Evolutionary conservation across 305 asterid genomes (phyloP).

Genomic region (Fraxinus sp.): DNA sequence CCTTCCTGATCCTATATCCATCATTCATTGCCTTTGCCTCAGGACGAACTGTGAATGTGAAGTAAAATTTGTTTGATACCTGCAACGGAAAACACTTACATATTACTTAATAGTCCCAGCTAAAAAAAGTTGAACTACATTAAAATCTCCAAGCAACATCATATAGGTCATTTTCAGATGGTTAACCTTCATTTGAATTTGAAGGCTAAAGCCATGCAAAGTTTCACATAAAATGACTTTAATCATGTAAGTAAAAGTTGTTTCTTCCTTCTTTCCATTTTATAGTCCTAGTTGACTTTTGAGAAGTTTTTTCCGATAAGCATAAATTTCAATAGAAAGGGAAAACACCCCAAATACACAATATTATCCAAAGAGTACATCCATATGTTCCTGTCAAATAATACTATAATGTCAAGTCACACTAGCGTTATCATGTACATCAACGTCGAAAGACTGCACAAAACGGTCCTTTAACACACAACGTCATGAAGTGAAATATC

Average conservation of each 20-base stretch:
- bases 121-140: background rate
- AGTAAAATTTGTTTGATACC: conserved; percentile 86
- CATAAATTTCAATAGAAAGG: background rate
- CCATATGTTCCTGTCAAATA: background rate
- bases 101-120: background rate
- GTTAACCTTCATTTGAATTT: background rate
- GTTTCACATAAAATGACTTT: background rate
- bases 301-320: background rate
- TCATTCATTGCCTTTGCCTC: conserved; percentile 74
- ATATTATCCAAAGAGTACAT: background rate
- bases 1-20: conserved; percentile 76
- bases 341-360: background rate
- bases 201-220: background rate
- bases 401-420: background rate
- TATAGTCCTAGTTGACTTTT: background rate
- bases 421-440: background rate
- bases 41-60: conserved; percentile 78
- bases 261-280: background rate
- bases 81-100: conserved; percentile 26
- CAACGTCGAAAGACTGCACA: background rate
- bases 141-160: background rate
- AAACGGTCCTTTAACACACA: background rate
- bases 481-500: background rate
- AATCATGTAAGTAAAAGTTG: background rate
- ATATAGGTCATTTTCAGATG: background rate